A percentile compares a stretch with the other conserved stretches of the same genome.
phyloP scores from a whole-genome alignment of 2,329 filamentous ascomycete species.

The Diaporthe sp. region DNA sequence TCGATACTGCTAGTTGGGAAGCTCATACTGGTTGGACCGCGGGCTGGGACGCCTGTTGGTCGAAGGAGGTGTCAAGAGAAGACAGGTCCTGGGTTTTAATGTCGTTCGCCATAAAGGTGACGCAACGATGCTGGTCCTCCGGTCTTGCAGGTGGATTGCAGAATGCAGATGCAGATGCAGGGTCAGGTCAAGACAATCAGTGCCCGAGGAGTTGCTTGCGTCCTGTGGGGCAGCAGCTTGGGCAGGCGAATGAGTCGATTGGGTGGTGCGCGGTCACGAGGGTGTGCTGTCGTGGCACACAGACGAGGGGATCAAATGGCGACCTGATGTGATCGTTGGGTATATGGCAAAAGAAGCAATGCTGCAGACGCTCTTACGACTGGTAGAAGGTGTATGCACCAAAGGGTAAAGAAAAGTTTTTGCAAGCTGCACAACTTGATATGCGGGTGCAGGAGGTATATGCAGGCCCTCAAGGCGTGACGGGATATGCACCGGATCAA shows the following conservation, averaged over 20 bases:
- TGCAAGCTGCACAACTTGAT: conserved; percentile 28
- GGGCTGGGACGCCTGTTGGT: conserved; percentile 45
- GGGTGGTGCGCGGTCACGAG: conserved; percentile 38
- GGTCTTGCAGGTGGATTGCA: conserved; percentile 42
- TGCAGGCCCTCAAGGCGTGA: conserved; percentile 9
- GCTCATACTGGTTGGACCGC: conserved; percentile 58
- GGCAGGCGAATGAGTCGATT: conserved; percentile 37
- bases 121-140: conserved; percentile 33
- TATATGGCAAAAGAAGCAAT: conserved; percentile 39
- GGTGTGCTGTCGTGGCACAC: conserved; percentile 42
- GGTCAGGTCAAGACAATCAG: conserved; percentile 37
- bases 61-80: conserved; percentile 49
- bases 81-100: conserved; percentile 50
- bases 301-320: conserved; percentile 35
- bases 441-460: conserved; percentile 26
- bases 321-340: conserved; percentile 37
- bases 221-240: conserved; percentile 39
- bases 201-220: conserved; percentile 39
- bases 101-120: conserved; percentile 47
- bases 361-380: conserved; percentile 34
- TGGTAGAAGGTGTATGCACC: conserved; percentile 34
- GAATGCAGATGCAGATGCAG: conserved; percentile 39
- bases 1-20: conserved; percentile 52
- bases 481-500: conserved; percentile 25
- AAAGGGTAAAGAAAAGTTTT: conserved; percentile 33